Evolutionary conservation across 169 alveolate genomes (phyloP).

Genomic region (Plasmodium coatneyi): DNA sequence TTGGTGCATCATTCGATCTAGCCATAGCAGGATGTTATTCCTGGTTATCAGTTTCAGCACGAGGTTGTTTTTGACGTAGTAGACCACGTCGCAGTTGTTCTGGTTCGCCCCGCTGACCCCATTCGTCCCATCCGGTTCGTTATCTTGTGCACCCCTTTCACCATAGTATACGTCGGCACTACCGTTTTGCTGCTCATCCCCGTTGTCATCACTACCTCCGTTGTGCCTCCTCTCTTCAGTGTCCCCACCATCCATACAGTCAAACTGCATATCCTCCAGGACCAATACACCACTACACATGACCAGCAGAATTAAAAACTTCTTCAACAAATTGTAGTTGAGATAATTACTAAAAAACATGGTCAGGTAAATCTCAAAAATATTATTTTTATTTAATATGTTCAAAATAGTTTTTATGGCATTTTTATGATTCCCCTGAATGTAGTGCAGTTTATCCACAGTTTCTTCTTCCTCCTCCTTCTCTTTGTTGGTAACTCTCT

Average conservation of each 20-base stretch:
- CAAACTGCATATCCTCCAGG: conserved; percentile 15
- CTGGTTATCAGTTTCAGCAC: conserved; percentile 29
- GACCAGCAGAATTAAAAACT: conserved; percentile 61
- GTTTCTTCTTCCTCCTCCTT: not conserved
- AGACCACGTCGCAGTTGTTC: not conserved
- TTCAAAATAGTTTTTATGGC: conserved; percentile 21
- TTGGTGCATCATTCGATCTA: conserved; percentile 32
- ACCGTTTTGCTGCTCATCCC: not conserved
- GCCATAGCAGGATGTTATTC: conserved; percentile 54
- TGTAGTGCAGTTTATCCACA: not conserved
- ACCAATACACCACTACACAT: conserved; percentile 5
- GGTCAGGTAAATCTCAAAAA: conserved; percentile 56
- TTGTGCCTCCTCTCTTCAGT: not conserved
- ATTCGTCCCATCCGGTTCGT: not conserved
- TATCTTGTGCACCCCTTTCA: not conserved
- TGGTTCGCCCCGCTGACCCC: not conserved
- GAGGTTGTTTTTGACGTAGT: conserved; percentile 31
- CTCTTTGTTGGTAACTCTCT: not conserved
- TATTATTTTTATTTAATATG: conserved; percentile 13
- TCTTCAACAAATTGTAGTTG: conserved; percentile 34
- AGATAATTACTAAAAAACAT: conserved; percentile 40
- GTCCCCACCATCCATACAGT: not conserved
- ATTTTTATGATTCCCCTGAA: conserved; percentile 11
- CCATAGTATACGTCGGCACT: not conserved
- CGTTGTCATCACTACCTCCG: not conserved